phyloP scores from a whole-genome alignment of 129 eudicot genomes.

The Rutidosis leptorrhynchoides region DNA sequence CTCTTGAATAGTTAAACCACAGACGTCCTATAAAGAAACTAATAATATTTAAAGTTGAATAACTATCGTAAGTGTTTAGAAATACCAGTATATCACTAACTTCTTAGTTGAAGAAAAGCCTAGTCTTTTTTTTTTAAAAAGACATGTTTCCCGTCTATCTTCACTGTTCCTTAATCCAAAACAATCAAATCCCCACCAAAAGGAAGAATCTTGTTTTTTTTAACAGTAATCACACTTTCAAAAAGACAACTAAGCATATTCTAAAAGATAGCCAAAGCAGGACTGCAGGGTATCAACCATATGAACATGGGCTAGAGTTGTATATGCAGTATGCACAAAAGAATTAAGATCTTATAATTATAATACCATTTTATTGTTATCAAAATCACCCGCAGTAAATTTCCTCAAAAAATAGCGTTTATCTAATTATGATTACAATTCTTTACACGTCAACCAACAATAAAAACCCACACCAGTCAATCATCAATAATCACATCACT shows the following conservation, averaged over 20 bases:
- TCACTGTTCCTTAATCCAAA: neutral
- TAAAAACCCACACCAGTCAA: no score
- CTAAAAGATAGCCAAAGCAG: neutral
- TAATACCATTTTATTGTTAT: no score
- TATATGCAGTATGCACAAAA: neutral
- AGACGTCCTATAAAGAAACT: neutral
- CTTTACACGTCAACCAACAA: neutral
- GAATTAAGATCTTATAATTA: no score
- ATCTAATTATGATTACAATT: no score
- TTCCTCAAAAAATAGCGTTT: no score
- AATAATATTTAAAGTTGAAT: neutral
- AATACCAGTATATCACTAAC: neutral
- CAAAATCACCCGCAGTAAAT: no score
- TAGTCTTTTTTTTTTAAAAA: neutral
- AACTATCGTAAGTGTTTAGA: neutral
- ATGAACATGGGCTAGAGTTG: no score
- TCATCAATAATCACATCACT: no score
- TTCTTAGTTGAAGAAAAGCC: neutral
- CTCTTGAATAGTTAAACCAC: constrained; percentile 2
- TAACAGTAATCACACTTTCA: neutral
- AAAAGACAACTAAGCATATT: neutral
- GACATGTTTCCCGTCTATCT: neutral
- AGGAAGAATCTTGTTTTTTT: neutral
- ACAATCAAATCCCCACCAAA: neutral
- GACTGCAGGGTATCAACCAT: no score